phyloP scores from a whole-genome alignment of 108 stramenopile genomes.

The Stephanodiscus minutulus region DNA sequence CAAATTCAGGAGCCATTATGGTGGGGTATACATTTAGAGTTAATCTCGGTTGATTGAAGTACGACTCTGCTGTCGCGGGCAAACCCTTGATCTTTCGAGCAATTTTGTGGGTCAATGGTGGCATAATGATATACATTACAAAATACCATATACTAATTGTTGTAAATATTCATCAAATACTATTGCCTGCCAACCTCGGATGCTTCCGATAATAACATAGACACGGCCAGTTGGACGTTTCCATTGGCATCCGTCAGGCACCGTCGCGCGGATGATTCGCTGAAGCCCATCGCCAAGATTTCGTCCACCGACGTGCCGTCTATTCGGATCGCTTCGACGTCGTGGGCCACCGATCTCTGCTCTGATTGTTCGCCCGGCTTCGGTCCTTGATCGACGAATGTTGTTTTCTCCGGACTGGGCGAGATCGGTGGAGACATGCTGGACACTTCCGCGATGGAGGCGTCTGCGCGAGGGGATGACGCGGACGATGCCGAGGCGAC shows the following conservation, averaged over 20 bases:
- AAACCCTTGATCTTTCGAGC: no score
- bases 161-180: no score
- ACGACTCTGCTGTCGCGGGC: no score
- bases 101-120: no score
- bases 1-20: no score
- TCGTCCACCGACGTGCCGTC: constrained; percentile 5
- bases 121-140: no score
- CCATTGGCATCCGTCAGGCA: constrained; percentile 35
- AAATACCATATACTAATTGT: no score
- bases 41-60: no score
- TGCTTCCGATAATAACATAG: constrained; percentile 41
- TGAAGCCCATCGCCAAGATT: constrained; percentile 43
- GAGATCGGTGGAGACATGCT: not conserved
- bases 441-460: not conserved
- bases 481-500: not conserved
- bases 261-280: constrained; percentile 13
- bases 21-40: no score
- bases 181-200: no score
- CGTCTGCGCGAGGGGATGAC: not conserved
- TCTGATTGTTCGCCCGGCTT: not conserved
- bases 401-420: not conserved
- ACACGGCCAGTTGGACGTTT: constrained; percentile 33
- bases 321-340: not conserved
- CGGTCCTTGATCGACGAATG: not conserved
- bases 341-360: not conserved